These are phyloP conservation scores for Puccinia coronata DNA, from an alignment of 1,284 basidiomycete species.

Conservation along the genomic window DNA sequence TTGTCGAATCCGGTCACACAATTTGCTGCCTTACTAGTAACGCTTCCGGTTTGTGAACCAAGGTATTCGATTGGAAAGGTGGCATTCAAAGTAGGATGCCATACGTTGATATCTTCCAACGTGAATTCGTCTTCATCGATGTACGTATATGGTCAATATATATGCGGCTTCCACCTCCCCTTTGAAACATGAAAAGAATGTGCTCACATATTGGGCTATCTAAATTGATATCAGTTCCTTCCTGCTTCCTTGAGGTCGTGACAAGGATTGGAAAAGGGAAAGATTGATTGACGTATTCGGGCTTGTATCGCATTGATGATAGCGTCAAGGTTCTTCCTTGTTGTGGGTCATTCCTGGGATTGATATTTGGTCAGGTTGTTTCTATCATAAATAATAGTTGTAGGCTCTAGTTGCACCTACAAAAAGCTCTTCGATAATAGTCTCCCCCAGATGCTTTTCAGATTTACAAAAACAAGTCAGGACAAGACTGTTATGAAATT, in stretches of 20 bases:
- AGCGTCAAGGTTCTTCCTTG: constrained; percentile 7
- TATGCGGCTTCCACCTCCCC: too few relatives aligned
- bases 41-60: not conserved
- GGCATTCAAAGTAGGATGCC: constrained; percentile 39
- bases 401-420: constrained; percentile 1
- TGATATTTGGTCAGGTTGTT: not conserved
- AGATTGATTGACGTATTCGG: constrained; percentile 31
- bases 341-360: constrained; percentile 15
- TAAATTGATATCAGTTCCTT: not conserved
- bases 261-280: constrained; percentile 40
- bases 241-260: constrained; percentile 25
- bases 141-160: too few relatives aligned
- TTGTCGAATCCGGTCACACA: constrained; percentile 39
- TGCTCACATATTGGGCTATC: constrained; percentile 41
- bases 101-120: constrained; percentile 40
- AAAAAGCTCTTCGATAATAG: constrained; percentile 19
- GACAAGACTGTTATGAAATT: too few relatives aligned
- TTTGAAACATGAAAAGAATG: too few relatives aligned
- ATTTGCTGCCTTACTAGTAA: not conserved
- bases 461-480: not conserved
- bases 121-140: constrained; percentile 33
- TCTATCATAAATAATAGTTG: not conserved
- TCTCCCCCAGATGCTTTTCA: constrained; percentile 30
- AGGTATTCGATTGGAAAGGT: constrained; percentile 36
- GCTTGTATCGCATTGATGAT: constrained; percentile 37